Base-by-base conservation (phyloP, 805 yeast genomes). In the Starmerella khaoyaiensis region DNA sequence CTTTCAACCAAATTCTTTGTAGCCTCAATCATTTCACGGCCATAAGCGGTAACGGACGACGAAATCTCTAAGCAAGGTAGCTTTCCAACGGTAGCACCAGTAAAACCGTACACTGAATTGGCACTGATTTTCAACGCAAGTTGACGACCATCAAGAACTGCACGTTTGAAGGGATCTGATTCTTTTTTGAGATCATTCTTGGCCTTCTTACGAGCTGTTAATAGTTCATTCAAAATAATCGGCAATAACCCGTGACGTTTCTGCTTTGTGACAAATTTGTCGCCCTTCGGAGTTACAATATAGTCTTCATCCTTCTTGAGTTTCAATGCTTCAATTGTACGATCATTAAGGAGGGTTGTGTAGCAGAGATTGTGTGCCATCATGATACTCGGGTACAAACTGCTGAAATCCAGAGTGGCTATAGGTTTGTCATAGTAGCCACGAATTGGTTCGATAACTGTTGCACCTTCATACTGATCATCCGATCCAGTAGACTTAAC, bases 311-410 rank as follows among this genome's bases (percentile, higher is more conserved):
- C 81, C 44, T 78, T 74, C 30, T 67, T 64, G 27, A 93, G 62
- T 0, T 65, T 64, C 41, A 78, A 65, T 1, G 25, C 33, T 30
- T 75, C 72, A 28, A 83, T 76, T 0, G 90, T 71, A 29, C 69
- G 71, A 44, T 71, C 73, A 47, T 72, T 78, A 36, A 87, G 60
- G 31, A 90, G 62, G 0, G 98, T 86, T 0, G 98, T 90, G 58
- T 90, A 90, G 57, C 99, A 90, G 41, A 90, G 63, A 57, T 90
- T 90, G 59, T 90, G 97, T 0, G 99, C 98, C 93, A 93, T 90
- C 94, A 90, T 86, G 52, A 90, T 90, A 41, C 95, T 82, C 4
- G 99, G 99, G 60, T 90, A 90, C 68, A 90, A 68, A 39, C 95
- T 83, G 48, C 94, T 84, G 72, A 90, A 90, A 75, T 90, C 99